phyloP scores from a whole-genome alignment of 2,329 filamentous ascomycete genomes.

The Beauveria medogensis region DNA sequence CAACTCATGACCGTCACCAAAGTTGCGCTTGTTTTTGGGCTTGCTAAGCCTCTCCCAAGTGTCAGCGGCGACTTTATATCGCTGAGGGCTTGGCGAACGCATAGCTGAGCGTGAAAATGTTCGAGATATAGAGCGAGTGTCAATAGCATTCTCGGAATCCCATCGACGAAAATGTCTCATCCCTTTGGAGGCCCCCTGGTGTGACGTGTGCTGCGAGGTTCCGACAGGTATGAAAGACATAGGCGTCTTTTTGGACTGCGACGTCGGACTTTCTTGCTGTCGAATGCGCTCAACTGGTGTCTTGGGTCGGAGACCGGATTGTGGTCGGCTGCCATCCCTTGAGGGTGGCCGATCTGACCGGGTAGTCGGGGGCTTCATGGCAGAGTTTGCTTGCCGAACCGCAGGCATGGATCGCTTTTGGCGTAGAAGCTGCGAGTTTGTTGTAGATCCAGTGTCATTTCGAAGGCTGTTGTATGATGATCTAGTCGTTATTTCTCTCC shows the following conservation, averaged over 20 bases:
- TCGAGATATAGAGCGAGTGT: constrained; percentile 49
- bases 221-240: constrained; percentile 76
- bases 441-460: constrained; percentile 51
- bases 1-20: constrained; percentile 87
- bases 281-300: constrained; percentile 60
- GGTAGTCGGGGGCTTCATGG: constrained; percentile 38
- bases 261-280: constrained; percentile 41
- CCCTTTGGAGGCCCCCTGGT: constrained; percentile 67
- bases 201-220: constrained; percentile 62
- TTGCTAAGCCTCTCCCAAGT: constrained; percentile 62
- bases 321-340: constrained; percentile 46
- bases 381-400: constrained; percentile 44
- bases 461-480: constrained; percentile 46
- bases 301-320: constrained; percentile 52
- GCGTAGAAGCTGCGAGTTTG: constrained; percentile 55
- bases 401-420: constrained; percentile 58
- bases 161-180: constrained; percentile 68
- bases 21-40: constrained; percentile 50
- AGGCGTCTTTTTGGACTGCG: constrained; percentile 50
- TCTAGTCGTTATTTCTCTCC: constrained; percentile 51
- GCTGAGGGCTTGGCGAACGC: constrained; percentile 53
- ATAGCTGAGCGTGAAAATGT: constrained; percentile 49
- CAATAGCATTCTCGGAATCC: constrained; percentile 65
- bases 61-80: constrained; percentile 37
- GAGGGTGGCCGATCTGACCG: constrained; percentile 53